Base-by-base conservation (phyloP, 164 flowering plant species). In the Buxus sempervirens region DNA sequence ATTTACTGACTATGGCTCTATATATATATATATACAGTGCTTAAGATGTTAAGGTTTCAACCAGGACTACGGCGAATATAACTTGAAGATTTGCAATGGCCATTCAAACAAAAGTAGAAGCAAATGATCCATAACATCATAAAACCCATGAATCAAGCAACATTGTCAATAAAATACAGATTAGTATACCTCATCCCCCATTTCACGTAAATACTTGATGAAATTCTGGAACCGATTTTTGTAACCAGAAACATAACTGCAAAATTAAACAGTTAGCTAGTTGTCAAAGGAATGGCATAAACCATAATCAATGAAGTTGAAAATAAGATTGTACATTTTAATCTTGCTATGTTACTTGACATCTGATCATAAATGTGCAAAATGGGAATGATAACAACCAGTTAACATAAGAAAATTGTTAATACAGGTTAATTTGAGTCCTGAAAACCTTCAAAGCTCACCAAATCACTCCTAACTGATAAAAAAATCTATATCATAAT, bases 161-260 rank as follows among this genome's bases (percentile, higher is more conserved):
- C 26, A 20, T 45, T 54, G 41, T 60, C 45, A 48, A 27, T 20
- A 48, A 55, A 19, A n/a, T 53, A 58, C 21, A 48, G 10, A 45
- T 10, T n/a, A 23, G 49, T 55, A 61, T 86, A 95, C 99, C 97
- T 95, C 99, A 78, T 95, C 99, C 38, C 95, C 99, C 98, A 95
- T 92, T 82, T 92, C 99, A 42, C 99, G 94, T 26, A 95, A 81
- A 75, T 90, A 86, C 70, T 66, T 89, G 61, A 95, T 95, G 66
- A 95, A 95, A 77, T 95, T 92, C 85, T 95, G 99, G 78, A 92
- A 95, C 59, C 98, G 85, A 56, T 95, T 95, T 70, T 95, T 95
- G 59, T 95, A 95, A 38, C 99, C 98, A 23, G 99, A 95, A n/a
- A 95, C 88, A 80, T 95, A 92, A 27, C 99, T 95, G 93, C 81